A percentile compares a stretch with the other conserved stretches of the same genome.
Conservation (phyloP, 192 early-diverging fungal genomes). For the Entophlyctis luteolus region DNA sequence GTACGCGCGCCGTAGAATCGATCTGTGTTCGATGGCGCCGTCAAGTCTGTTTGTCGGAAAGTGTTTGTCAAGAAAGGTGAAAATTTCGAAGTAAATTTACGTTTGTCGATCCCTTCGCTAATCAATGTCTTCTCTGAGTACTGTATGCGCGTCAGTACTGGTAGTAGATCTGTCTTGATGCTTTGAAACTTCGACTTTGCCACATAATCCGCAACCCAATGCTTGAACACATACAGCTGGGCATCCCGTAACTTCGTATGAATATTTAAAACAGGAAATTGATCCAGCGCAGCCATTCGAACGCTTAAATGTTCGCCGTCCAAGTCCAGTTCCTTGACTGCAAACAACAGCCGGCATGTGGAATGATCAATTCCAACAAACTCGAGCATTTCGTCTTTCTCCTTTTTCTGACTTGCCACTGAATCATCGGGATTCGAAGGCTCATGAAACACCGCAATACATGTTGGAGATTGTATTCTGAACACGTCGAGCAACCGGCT, state of each 20-base stretch:
- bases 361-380: conserved; percentile 48
- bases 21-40: conserved; percentile 19
- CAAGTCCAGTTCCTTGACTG: conserved; percentile 38
- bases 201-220: conserved; percentile 88
- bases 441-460: conserved; percentile 81
- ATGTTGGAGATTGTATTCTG: conserved; percentile 72
- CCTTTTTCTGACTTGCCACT: conserved; percentile 37
- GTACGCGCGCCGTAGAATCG: conserved; percentile 26
- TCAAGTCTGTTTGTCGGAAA: conserved; percentile 8
- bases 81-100: conserved; percentile 36
- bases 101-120: conserved; percentile 60
- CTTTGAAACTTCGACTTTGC: conserved; percentile 62
- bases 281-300: conserved; percentile 59
- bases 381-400: conserved; percentile 43
- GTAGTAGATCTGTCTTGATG: conserved; percentile 75
- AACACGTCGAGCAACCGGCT: conserved; percentile 80
- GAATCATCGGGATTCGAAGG: conserved; percentile 68
- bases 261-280: conserved; percentile 77
- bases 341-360: conserved; percentile 39
- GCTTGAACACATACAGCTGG: conserved; percentile 88
- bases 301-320: conserved; percentile 60
- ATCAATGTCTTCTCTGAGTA: conserved; percentile 67
- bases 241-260: conserved; percentile 81
- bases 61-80: neutral
- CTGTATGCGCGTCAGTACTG: conserved; percentile 80